A percentile compares a stretch with the other conserved stretches of the same genome.
Conservation (phyloP, 2,329 filamentous ascomycete genomes). For the Alternaria triticimaculans region DNA sequence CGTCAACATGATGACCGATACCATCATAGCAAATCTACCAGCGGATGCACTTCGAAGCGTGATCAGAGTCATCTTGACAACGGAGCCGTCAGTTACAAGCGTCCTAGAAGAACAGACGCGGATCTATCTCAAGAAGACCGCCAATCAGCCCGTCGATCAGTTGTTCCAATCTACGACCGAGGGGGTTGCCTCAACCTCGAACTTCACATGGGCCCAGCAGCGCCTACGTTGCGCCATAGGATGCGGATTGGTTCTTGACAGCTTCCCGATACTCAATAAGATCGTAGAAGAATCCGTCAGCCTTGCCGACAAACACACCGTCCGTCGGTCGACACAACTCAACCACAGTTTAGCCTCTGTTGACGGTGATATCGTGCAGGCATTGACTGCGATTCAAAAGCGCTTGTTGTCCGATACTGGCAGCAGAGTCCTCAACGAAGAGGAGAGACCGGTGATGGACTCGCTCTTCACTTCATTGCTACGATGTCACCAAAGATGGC, state of each 20-base stretch:
- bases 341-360: slow-evolving; percentile 34
- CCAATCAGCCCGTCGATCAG: not conserved
- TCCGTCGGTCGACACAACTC: not conserved
- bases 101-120: not conserved
- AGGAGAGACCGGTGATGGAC: not conserved
- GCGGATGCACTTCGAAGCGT: slow-evolving; percentile 51
- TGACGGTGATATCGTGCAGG: slow-evolving; percentile 49
- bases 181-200: not conserved
- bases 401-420: not conserved
- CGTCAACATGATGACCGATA: slow-evolving; percentile 58
- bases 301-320: not conserved
- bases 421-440: not conserved
- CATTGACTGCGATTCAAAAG: slow-evolving; percentile 48
- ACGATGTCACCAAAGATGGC: not conserved
- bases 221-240: slow-evolving; percentile 1
- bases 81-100: not conserved
- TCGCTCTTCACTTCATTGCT: not conserved
- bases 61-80: slow-evolving; percentile 32
- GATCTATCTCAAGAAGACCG: not conserved
- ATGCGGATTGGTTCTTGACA: not conserved
- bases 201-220: slow-evolving; percentile 3
- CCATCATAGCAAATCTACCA: slow-evolving; percentile 53
- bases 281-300: not conserved
- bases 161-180: not conserved
- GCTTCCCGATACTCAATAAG: not conserved